Base-by-base conservation (phyloP, 495 filamentous ascomycete genomes). In the Talaromyces liani region DNA sequence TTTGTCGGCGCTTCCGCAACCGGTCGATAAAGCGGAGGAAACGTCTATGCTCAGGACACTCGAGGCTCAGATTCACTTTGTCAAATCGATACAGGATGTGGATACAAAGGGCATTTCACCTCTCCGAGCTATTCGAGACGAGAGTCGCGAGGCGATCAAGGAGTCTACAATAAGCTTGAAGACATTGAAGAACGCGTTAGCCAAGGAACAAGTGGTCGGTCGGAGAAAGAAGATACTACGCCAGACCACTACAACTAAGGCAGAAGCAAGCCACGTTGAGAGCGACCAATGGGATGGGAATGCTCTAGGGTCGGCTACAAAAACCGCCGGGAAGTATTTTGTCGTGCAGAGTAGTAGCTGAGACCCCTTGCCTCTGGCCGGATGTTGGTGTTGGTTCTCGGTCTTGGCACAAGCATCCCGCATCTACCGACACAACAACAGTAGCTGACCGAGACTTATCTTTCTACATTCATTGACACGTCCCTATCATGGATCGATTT, bases 31-130 rank as follows among this genome's bases (percentile, higher is more conserved):
- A 7, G 80, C 77, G 31, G 84, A 88, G 67, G 85, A 91, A 67
- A 60, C 74, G 0, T 67, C 75, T 8, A 90, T 96, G 85, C 77
- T 94, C 5, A 66, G 82, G 20, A 91, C 88, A 0, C 82, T 99
- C 6, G 79, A 86, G 51, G 86, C 91, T 9, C 94, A 99, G 68
- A 83, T 99, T 0, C 87, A 91, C 68, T 98, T 99, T 68, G 91
- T 98, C 45, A 84, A 82, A 61, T 85, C 88, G 61, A 88, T 98
- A 33, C 92, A 94, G 65, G 75, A 73, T n/a, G 87, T 97, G 5
- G 82, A 93, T 75, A 93, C 91, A 1, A 71, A 75, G 0, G 86
- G 81, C 2, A 80, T 97, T 1, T 77, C 83, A 57, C 92, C 94
- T 0, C 71, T 98, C 34, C 79, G 83, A 47, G 85, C 85, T 60